A percentile compares a stretch with the other conserved stretches of the same genome.
Evolutionary conservation across 306 rosid genomes (phyloP).

Genomic region (Corylus avellana): DNA sequence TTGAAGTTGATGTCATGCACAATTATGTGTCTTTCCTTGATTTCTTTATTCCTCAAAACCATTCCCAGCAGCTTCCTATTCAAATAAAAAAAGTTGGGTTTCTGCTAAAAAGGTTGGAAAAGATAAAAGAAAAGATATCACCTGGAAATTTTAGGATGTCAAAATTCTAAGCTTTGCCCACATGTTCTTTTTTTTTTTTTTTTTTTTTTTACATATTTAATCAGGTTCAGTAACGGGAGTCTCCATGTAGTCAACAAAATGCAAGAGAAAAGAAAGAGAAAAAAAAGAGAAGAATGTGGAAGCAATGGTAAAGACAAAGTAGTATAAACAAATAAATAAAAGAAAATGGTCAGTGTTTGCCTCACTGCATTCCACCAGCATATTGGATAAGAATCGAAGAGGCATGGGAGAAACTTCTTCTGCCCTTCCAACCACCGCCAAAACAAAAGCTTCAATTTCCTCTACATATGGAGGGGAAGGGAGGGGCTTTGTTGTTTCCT

Average conservation of each 20-base stretch:
- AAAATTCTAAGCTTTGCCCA: conserved; percentile 50
- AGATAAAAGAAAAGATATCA: conserved; percentile 25
- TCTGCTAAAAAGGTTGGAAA: conserved; percentile 34
- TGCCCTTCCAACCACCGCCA: conserved; percentile 73
- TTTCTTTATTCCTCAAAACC: conserved; percentile 37
- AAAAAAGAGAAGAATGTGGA: background rate
- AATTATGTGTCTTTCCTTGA: conserved; percentile 47
- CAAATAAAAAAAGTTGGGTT: conserved; percentile 32
- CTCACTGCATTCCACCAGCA: conserved; percentile 29
- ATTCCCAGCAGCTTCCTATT: conserved; percentile 43
- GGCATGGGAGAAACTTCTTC: conserved; percentile 50
- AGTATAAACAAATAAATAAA: background rate
- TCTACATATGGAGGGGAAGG: no score
- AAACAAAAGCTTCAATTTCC: conserved; percentile 31
- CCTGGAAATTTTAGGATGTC: conserved; percentile 58
- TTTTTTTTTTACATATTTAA: conserved; percentile 18
- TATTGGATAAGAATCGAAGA: conserved; percentile 44
- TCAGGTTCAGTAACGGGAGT: conserved; percentile 20
- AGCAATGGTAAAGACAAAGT: conserved; percentile 23
- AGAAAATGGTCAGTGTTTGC: conserved; percentile 5
- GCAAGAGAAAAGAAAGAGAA: background rate
- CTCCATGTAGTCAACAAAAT: conserved; percentile 9
- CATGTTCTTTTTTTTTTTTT: conserved; percentile 33
- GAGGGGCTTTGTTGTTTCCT: conserved; percentile 27
- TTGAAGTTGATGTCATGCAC: conserved; percentile 67